Conservation (phyloP, 225 moss, liverwort and hornwort species). For the Rhytidiadelphus loreus region DNA sequence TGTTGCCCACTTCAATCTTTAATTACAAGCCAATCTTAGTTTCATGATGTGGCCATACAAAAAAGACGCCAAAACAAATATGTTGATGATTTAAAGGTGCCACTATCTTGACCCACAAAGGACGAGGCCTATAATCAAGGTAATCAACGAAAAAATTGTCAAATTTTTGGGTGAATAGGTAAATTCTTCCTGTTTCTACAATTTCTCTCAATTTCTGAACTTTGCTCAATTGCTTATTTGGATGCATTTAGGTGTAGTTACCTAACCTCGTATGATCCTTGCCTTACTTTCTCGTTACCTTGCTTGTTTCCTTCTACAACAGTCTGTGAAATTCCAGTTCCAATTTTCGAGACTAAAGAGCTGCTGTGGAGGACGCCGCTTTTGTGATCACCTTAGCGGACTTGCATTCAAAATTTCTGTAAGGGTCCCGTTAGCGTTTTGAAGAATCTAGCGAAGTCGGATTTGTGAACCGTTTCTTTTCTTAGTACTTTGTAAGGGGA, state of each 20-base stretch:
- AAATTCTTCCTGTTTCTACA: not conserved
- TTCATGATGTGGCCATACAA: not conserved
- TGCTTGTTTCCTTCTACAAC: not conserved
- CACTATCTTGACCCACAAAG: accelerated
- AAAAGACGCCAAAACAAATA: not conserved
- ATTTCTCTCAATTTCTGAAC: not conserved
- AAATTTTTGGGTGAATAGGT: not conserved
- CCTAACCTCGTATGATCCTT: no score
- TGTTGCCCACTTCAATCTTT: not conserved
- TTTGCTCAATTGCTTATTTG: not conserved
- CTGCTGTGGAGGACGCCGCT: not conserved
- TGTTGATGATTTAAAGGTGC: not conserved
- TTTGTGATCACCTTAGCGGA: not conserved
- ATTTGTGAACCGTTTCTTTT: no score
- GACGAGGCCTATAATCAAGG: not conserved
- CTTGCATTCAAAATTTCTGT: no score
- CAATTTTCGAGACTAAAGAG: not conserved
- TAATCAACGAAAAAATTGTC: not conserved
- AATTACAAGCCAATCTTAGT: not conserved
- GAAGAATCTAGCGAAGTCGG: not conserved
- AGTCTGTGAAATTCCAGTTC: not conserved
- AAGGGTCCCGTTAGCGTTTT: not conserved
- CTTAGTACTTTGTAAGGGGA: not conserved
- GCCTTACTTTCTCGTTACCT: not conserved
- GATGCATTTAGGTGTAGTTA: not conserved